Percentiles rank a stretch among this genome's conserved stretches.
Conservation (phyloP, 768 basidiomycete species). For the Trametes gibbosa region DNA sequence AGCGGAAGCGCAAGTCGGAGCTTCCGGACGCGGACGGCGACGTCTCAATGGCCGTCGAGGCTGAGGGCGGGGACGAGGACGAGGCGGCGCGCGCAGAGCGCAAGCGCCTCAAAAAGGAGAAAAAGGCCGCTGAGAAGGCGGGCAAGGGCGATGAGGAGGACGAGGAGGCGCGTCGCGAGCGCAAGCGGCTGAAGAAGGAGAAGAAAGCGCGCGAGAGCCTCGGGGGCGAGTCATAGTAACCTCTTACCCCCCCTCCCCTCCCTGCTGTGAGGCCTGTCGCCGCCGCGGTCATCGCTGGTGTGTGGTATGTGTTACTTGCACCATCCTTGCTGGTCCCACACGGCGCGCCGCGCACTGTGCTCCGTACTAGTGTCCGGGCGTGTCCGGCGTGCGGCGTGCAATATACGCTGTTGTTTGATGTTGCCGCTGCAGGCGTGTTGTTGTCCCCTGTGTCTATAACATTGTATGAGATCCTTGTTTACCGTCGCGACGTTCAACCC, state of each 20-base stretch:
- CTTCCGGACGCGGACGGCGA: conserved; percentile 43
- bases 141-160: conserved; percentile 48
- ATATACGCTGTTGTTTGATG: conserved; percentile 10
- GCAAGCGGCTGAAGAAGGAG: conserved; percentile 34
- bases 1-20: conserved; percentile 80
- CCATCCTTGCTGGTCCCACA: neutral
- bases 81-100: conserved; percentile 39
- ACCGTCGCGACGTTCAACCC: neutral
- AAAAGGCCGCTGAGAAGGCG: conserved; percentile 35
- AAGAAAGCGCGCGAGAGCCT: conserved; percentile 40
- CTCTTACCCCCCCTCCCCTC: neutral
- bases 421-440: conserved; percentile 3
- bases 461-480: conserved; percentile 2
- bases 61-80: conserved; percentile 42
- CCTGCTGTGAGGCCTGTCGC: neutral
- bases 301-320: neutral
- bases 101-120: conserved; percentile 32
- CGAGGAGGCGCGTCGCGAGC: conserved; percentile 38
- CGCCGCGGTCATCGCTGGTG: neutral
- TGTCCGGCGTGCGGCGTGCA: neutral
- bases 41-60: conserved; percentile 42
- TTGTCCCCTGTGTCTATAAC: neutral
- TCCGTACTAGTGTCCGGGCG: neutral
- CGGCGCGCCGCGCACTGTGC: neutral
- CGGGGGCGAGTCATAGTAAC: conserved; percentile 30